A percentile compares a stretch with the other conserved stretches of the same genome.
These are phyloP conservation scores for Tubosaeta sp. DNA, from an alignment of 768 basidiomycete genomes.

Conservation along the genomic window DNA sequence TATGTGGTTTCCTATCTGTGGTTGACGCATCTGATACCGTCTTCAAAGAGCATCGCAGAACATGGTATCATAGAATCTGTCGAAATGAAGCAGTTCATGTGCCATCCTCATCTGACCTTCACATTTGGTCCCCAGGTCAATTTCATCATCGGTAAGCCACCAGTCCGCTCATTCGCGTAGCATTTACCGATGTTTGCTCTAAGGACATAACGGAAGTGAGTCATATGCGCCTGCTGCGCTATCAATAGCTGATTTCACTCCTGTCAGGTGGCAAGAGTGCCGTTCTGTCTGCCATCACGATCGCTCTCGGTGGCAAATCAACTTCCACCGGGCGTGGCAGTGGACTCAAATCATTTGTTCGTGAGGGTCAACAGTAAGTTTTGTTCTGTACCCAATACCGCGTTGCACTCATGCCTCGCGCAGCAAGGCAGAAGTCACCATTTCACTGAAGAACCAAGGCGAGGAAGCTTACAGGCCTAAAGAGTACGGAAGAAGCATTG, in stretches of 20 bases:
- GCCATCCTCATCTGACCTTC: constrained; percentile 81
- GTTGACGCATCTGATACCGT: not conserved
- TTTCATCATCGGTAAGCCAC: constrained; percentile 80
- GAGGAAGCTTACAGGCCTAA: constrained; percentile 83
- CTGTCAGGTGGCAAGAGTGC: constrained; percentile 88
- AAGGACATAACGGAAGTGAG: constrained; percentile 92
- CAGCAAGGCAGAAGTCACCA: constrained; percentile 60
- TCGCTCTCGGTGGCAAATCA: constrained; percentile 93
- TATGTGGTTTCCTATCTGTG: constrained; percentile 42
- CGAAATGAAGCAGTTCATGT: constrained; percentile 94
- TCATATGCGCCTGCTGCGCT: constrained; percentile 11
- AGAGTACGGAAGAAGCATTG: constrained; percentile 82
- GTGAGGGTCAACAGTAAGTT: constrained; percentile 72
- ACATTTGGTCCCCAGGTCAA: constrained; percentile 92
- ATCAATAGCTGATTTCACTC: not conserved
- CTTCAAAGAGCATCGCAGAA: constrained; percentile 66
- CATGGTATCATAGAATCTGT: constrained; percentile 84
- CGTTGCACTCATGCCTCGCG: constrained; percentile 36
- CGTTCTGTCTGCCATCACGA: constrained; percentile 85
- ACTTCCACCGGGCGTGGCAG: constrained; percentile 84
- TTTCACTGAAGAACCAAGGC: constrained; percentile 85
- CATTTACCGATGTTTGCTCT: constrained; percentile 1
- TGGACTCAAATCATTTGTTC: constrained; percentile 81
- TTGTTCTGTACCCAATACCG: not conserved
- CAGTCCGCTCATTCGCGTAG: not conserved